These are phyloP conservation scores for Panus rudis DNA, from an alignment of 768 basidiomycete genomes.

Conservation along the genomic window DNA sequence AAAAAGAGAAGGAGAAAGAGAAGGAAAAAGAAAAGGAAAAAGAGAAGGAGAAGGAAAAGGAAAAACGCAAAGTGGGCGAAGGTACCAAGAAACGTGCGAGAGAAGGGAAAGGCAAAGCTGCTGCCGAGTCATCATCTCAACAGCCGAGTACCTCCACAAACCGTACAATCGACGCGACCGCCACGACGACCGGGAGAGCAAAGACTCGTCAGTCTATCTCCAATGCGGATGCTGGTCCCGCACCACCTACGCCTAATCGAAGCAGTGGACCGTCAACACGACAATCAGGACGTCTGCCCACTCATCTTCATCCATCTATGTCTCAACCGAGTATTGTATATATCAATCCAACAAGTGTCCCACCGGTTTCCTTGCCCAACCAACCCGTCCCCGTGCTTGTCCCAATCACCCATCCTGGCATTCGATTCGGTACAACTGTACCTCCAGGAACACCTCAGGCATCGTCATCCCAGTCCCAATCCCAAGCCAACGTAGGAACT, in stretches of 20 bases:
- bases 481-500: background rate
- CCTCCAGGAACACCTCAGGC: background rate
- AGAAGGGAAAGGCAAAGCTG: constrained; percentile 3
- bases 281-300: no score
- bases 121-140: background rate
- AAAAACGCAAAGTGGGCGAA: background rate
- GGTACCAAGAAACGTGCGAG: background rate
- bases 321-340: no score
- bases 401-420: background rate
- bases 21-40: constrained; percentile 10
- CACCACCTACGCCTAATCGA: background rate
- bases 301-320: no score
- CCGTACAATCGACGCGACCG: no score
- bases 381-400: no score
- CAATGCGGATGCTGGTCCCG: background rate
- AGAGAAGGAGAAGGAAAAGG: background rate
- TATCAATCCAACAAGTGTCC: no score
- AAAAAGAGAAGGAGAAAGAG: constrained; percentile 31
- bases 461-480: background rate
- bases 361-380: no score
- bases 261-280: no score
- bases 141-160: background rate
- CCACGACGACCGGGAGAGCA: no score
- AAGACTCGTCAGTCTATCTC: no score
- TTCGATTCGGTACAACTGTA: background rate